Base-by-base conservation (phyloP, 345 rosid species). In the Brassica incana region DNA sequence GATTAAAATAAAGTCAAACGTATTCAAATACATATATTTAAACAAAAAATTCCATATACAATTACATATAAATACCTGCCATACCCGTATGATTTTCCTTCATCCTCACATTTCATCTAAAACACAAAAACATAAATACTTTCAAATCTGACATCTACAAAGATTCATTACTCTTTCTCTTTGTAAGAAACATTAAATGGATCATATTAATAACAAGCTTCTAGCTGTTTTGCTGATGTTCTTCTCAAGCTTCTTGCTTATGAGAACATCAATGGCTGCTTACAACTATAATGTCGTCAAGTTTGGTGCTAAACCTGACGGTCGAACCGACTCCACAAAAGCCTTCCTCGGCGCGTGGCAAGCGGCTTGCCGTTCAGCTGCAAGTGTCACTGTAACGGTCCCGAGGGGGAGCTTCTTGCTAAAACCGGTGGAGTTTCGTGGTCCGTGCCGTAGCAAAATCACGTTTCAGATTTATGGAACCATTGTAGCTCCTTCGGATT, bases 241-340 rank as follows among this genome's bases (percentile, higher is more conserved):
- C 50, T 71, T 75, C 11, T 59, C 77, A 68, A 66, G 72, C 27
- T 23, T 58, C 59, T 64, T 81, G 69, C 38, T 78, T 0, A 45
- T 70, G 6, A 27, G 20, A 35, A 15, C 73, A 35, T 77, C 87
- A 50, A 75, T 20, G 12, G 85, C 85, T 73, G 82, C 76, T 63
- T 58, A 54, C 72, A 88, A 90, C 69, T 82, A 71, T 75, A 88
- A 90, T 61, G 90, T 92, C 11, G n/a, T 85, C n/a, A 60, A 7
- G 33, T 87, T 80, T 8, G 97, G 94, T 0, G 97, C 93, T 6
- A 88, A 87, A 81, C 78, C 87, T 0, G 88, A 90, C 11, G 90
- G 90, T 16, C 64, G 68, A 33, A 80, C 88, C 2, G 94, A 90
- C 48, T 84, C 90, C 0, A 88, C 91, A 0, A 54, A 18, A 43